Evolutionary conservation across 805 yeast species (phyloP), one percentile per base, ranked within the genome.

Genomic region (Starmera amethionina): DNA sequence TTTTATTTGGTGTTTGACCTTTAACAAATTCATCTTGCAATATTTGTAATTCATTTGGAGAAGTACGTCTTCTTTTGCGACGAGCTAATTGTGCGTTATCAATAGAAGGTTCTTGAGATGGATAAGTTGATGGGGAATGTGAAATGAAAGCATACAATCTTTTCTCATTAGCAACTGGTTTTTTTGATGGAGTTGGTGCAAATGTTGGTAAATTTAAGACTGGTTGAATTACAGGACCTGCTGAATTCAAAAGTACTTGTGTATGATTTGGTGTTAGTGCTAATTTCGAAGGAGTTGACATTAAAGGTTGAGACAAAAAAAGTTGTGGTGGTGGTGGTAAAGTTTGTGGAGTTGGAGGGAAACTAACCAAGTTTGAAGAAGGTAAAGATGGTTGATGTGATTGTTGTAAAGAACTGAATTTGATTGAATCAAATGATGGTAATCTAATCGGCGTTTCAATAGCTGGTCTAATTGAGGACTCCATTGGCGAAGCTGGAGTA

Each of bases 41-140:
- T 40, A 93, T 77, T 22, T 81, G 70, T 47, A 90, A 71, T 61
- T 93, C 97, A 42, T 75, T 73, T 3, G 95, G 93, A 1, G 95
- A 80, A 1, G 98, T 93, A 67, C 97, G 82, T 65, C 98, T 79
- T 64, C 98, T 77, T 59, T 90, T 90, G 42, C 97, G 78, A 51
- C 97, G 79, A 1, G 96, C 97, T 43, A 89, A 67, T 37, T 88
- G 88, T n/a, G 87, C 87, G 56, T 89, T 86, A 61, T 88, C 96
- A 42, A 87, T 86, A 7, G 74, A 63, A 3, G 95, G 95, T 55
- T 84, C 94, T 45, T 80, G 82, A 4, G 76, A 68, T 13, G 94
- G 88, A 56, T 79, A 90, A 1, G 96, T 85, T 15, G 87, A 79
- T 27, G 88, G 95, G 8, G 96, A 86, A 62, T 90, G 97, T 18